Base-by-base conservation (phyloP, 208 protist genomes). In the Kentomonas sorsogonicus region DNA sequence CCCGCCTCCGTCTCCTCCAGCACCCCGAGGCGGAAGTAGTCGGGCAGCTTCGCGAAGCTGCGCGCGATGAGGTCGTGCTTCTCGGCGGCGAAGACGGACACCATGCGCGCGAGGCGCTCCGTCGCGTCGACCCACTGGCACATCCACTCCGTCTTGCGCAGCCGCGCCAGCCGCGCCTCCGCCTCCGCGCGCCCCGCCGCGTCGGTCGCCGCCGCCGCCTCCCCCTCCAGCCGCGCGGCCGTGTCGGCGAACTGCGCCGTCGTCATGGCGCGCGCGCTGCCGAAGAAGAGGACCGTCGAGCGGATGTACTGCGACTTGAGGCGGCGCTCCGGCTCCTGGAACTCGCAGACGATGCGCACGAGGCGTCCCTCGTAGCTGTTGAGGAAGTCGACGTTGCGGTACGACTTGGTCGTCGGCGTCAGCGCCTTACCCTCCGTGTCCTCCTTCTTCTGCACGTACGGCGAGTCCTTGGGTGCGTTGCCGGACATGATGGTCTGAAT, bases 331-430 rank as follows among this genome's bases (percentile, higher is more conserved):
- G 92, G 87, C 69, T 97, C 89, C 66, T 96, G 77, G 58, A 96
- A 96, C 75, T 97, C 92, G 69, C 89, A 96, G 43, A 96, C 62
- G 61, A 97, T 87, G 63, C 92, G 92, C 43, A 97, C 72, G 20
- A 87, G 70, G 1, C 92, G 81, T 1, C 89, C 92, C 3, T 89
- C 77, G 30, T 63, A 34, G 41, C 77, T 81, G 40, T 41, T 66
- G 15, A 97, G 72, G 41, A 96, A 97, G 20, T 67, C 53, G 30
- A 74, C 47, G 68, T 93, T 96, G 31, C 81, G 78, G 83, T 96
- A 97, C 25, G 92, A 92, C 72, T 97, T 96, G 22, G 79, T 66
- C 13, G 86, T 86, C 3, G 74, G 77, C n/a, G 64, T 86, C 29
- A 89, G 67, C 18, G 57, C 53, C 16, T 74, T 77, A 25, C 68